A percentile compares a stretch with the other conserved stretches of the same genome.
Conservation (phyloP, 208 protist species). For the Leishmania major region DNA sequence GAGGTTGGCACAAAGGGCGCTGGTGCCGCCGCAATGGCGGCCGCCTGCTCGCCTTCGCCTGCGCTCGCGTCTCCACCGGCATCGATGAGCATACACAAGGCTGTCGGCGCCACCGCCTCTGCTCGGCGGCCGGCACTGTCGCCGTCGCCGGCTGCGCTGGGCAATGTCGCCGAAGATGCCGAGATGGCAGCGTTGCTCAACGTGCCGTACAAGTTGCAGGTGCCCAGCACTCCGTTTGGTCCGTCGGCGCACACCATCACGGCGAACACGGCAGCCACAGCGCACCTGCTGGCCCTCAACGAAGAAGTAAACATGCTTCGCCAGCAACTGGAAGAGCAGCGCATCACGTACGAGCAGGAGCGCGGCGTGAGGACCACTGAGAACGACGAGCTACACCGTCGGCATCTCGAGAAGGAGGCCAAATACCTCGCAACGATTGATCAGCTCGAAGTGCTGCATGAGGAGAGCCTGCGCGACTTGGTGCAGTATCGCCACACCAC, state of each 20-base stretch:
- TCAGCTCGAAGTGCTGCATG: slow-evolving; percentile 55
- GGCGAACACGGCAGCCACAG: slow-evolving; percentile 12
- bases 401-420: slow-evolving; percentile 30
- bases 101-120: not conserved
- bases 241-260: slow-evolving; percentile 11
- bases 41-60: not conserved
- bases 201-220: slow-evolving; percentile 29
- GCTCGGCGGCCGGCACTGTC: not conserved
- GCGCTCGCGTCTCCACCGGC: not conserved
- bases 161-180: slow-evolving; percentile 17
- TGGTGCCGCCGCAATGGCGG: not conserved
- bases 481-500: slow-evolving; percentile 54
- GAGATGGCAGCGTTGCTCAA: slow-evolving; percentile 17
- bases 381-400: slow-evolving; percentile 39
- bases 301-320: slow-evolving; percentile 61
- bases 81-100: slow-evolving; percentile 12
- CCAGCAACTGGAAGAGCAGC: slow-evolving; percentile 69
- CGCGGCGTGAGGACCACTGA: slow-evolving; percentile 38
- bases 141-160: not conserved
- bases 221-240: slow-evolving; percentile 7
- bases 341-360: slow-evolving; percentile 60
- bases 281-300: slow-evolving; percentile 48
- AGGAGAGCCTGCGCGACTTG: slow-evolving; percentile 57
- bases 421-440: slow-evolving; percentile 40
- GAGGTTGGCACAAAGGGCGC: not conserved